Conservation (phyloP, 257 asterid genomes). For the Ilex asprella region DNA sequence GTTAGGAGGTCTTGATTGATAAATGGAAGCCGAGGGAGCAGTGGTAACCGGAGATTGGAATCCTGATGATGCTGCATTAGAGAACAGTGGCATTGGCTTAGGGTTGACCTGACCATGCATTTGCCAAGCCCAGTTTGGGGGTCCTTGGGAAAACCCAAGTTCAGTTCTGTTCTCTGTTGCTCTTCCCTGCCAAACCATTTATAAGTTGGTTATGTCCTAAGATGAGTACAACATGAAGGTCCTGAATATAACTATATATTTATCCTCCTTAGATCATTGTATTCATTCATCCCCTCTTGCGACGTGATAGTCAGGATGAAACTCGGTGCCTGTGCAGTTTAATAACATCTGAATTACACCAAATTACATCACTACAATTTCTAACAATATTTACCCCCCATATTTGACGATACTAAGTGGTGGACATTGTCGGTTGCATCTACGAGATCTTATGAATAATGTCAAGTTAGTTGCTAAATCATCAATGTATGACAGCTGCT, state of each 20-base stretch:
- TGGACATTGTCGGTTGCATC: no score
- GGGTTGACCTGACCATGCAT: conserved; percentile 27
- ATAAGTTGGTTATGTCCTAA: background rate
- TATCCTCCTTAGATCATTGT: no score
- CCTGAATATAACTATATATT: background rate
- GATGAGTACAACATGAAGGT: background rate
- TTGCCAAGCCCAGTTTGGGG: conserved; percentile 40
- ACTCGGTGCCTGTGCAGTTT: no score
- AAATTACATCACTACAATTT: no score
- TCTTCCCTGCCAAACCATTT: conserved; percentile 29
- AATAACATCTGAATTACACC: no score
- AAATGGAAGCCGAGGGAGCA: conserved; percentile 15
- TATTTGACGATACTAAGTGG: no score
- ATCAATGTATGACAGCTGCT: no score
- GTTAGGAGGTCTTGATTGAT: conserved; percentile 16
- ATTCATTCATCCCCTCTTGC: no score
- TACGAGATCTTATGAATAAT: no score
- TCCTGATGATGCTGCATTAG: conserved; percentile 94
- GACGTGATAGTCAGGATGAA: no score
- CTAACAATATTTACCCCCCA: no score
- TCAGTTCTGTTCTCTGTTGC: conserved; percentile 23
- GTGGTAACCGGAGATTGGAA: conserved; percentile 48
- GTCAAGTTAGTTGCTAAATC: no score
- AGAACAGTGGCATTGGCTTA: conserved; percentile 28
- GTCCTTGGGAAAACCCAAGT: conserved; percentile 30